Evolutionary conservation across 1,284 basidiomycete species (phyloP), one percentile per base, ranked within the genome.

Genomic region (Clitocybe nebularis): DNA sequence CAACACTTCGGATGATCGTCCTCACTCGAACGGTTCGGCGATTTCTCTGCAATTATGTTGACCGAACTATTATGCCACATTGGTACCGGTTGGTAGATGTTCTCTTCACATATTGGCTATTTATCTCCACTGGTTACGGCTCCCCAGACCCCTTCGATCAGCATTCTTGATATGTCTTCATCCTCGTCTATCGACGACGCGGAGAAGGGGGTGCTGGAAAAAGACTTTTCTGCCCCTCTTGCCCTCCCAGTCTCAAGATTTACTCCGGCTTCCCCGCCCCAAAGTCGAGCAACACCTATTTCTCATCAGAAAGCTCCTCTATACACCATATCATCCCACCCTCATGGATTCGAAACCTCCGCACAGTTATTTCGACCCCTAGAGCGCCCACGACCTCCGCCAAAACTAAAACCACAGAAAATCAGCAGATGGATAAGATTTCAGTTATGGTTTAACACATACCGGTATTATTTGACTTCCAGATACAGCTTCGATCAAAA

Each of bases 381-480:
- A 16, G 13, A 32, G 7, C 14, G 14, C 5, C 5, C 14, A 32
- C 29, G 19, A 32, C 14, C 29, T 7, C 13, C 13, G 9, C 29
- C 29, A 9, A 32, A 32, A 17, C 5, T 17, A 14, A 16, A 13
- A 11, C 14, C 11, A 16, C 29, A 9, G 42, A 59, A 58, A 52
- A 55, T 44, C 32, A 61, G 66, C 48, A 64, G 66, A 32, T 73
- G 72, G 73, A 63, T 77, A 45, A 62, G 65, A 25, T 75, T 79
- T 51, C 69, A 68, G 47, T 60, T 84, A 23, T 83, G 80, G 77
- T 81, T 79, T 57, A 83, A 82, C 55, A 80, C 79, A 4, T 81
- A 80, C 52, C 67, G 80, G 75, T 79, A 58, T n/a, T n/a, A 44
- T 64, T 60, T 22, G 33, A 39, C 13, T 8, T 24, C 21, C 13